These are phyloP conservation scores for Euptelea pleiosperma DNA, from an alignment of 164 flowering plant genomes.

Conservation along the genomic window DNA sequence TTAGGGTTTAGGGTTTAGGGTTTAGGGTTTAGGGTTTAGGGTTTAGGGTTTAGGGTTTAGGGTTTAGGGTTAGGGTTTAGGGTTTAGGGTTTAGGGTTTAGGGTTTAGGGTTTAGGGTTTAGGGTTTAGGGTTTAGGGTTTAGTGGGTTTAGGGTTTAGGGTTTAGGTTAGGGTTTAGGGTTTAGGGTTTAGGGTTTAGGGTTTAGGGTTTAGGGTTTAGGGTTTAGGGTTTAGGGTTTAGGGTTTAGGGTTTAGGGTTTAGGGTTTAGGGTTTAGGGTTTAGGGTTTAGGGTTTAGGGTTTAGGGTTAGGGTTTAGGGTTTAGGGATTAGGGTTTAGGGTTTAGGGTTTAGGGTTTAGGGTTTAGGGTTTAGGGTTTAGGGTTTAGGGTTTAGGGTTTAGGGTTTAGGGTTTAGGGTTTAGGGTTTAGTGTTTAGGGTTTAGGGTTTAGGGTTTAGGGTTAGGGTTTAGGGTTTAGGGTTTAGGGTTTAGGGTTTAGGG, in stretches of 20 bases:
- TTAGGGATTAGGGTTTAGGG: constrained; percentile 12
- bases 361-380: constrained; percentile 14
- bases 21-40: constrained; percentile 21
- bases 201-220: constrained; percentile 18
- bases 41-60: constrained; percentile 23
- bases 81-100: constrained; percentile 9
- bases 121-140: constrained; percentile 14
- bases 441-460: constrained; percentile 22
- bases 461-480: constrained; percentile 18
- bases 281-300: constrained; percentile 21
- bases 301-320: constrained; percentile 16
- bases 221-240: constrained; percentile 20
- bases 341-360: constrained; percentile 13
- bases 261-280: constrained; percentile 20
- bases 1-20: constrained; percentile 21
- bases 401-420: constrained; percentile 23
- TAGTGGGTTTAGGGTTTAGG: constrained; percentile 13
- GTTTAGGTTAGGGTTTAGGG: constrained; percentile 18
- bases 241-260: constrained; percentile 20
- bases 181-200: constrained; percentile 17
- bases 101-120: constrained; percentile 11
- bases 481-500: constrained; percentile 16
- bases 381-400: constrained; percentile 23
- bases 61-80: constrained; percentile 20
- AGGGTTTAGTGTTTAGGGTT: constrained; percentile 20